phyloP scores from a whole-genome alignment of 805 yeast genomes.

The Pichia kluyveri region DNA sequence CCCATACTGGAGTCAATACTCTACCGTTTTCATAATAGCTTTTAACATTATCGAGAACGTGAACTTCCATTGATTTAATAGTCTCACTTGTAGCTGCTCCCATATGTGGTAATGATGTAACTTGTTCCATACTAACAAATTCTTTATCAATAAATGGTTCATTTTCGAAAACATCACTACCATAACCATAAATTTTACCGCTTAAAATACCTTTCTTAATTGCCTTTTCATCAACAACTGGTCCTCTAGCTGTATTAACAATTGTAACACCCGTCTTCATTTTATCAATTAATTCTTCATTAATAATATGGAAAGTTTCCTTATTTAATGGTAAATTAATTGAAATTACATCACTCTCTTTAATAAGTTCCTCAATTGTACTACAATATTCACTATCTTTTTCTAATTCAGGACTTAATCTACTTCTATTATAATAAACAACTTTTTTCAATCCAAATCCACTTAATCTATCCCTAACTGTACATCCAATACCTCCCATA shows the following conservation, averaged over 20 bases:
- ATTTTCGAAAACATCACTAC: slow-evolving; percentile 66
- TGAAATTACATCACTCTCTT: slow-evolving; percentile 59
- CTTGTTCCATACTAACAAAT: slow-evolving; percentile 52
- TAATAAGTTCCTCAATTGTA: slow-evolving; percentile 54
- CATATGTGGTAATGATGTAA: slow-evolving; percentile 82
- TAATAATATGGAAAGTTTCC: slow-evolving; percentile 60
- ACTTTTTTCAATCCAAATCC: slow-evolving; percentile 72
- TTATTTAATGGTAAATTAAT: slow-evolving; percentile 71
- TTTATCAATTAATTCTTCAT: slow-evolving; percentile 49
- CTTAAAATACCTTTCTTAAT: slow-evolving; percentile 44
- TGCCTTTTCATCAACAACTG: slow-evolving; percentile 62
- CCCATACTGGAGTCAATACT: slow-evolving; percentile 72
- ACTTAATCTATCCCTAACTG: slow-evolving; percentile 57
- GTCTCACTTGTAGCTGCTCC: slow-evolving; percentile 78
- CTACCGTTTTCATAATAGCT: slow-evolving; percentile 53
- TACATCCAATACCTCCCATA: slow-evolving; percentile 85
- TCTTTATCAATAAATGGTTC: slow-evolving; percentile 65
- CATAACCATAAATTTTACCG: slow-evolving; percentile 64
- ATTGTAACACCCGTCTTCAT: slow-evolving; percentile 74
- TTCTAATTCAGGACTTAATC: slow-evolving; percentile 53
- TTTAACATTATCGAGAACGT: slow-evolving; percentile 59
- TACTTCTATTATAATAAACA: slow-evolving; percentile 62
- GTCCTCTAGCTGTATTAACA: slow-evolving; percentile 89
- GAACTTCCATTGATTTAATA: slow-evolving; percentile 68
- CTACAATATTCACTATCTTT: slow-evolving; percentile 60